Evolutionary conservation across 306 rosid species (phyloP), one percentile per base, ranked within the genome.

Genomic region (Inga laurina): DNA sequence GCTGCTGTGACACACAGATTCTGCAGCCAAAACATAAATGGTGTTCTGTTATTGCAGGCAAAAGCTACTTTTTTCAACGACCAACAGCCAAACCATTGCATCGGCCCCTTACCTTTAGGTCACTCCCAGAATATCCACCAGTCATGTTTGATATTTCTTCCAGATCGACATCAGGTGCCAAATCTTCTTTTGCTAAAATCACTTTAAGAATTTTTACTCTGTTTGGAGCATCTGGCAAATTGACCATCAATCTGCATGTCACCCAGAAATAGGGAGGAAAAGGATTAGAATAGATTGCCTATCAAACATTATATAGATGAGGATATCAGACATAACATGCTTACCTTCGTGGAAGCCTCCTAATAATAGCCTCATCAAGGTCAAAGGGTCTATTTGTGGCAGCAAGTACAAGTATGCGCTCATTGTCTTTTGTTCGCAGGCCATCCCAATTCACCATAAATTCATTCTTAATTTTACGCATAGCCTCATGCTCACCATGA

Each of bases 381-480:
- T 95, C 99, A 91, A 92, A 93, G n/a, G 99, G 99, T 85, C 99
- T 91, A 81, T 95, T 95, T 57, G 99, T 95, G 54, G 98, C 99
- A 77, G 93, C 99, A 79, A 95, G 99, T 85, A 95, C 99, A 57
- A 95, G 92, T 65, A 95, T 92, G 30, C 99, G 96, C 72, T 95
- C 99, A 82, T 86, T 93, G 66, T 95, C 99, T 87, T 95, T 93
- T 34, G 99, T 95, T 44, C 98, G 98, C 79, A 95, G 84, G 78
- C 99, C 99, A 86, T 95, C 99, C 99, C 99, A 95, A 81, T 95
- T 95, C 43, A 93, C 96, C 99, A 95, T 95, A 85, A 95, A 95
- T 88, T 95, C 99, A 74, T 95, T 95, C 88, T 95, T 95, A 97
- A 95, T 92, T 88, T 93, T 93, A 64, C 97, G 96, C 99, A 95